phyloP scores from a whole-genome alignment of 495 filamentous ascomycete genomes.

The Physcia stellaris region DNA sequence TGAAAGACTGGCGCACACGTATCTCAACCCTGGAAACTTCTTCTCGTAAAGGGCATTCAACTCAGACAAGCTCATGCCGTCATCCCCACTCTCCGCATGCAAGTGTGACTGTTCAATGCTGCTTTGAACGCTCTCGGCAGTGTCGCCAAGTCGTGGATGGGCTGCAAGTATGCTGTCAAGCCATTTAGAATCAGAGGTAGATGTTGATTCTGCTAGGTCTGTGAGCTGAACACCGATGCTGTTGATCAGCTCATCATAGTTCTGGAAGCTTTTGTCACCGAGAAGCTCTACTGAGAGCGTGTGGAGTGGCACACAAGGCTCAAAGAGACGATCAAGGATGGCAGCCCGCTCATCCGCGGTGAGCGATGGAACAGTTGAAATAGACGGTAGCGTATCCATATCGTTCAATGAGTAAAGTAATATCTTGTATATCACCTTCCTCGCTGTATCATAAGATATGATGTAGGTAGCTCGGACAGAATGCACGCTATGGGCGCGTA shows the following conservation, averaged over 20 bases:
- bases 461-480: no score
- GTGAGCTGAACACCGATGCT: conserved; percentile 41
- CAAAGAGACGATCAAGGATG: conserved; percentile 75
- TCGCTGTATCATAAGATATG: no score
- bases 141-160: conserved; percentile 77
- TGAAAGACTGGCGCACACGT: conserved; percentile 46
- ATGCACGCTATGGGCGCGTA: no score
- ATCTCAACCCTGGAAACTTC: conserved; percentile 69
- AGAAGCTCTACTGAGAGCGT: conserved; percentile 54
- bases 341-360: conserved; percentile 40
- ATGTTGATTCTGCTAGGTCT: conserved; percentile 36
- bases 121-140: conserved; percentile 65
- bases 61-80: conserved; percentile 40
- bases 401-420: conserved; percentile 4
- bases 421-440: no score
- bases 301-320: conserved; percentile 65
- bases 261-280: conserved; percentile 45
- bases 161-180: conserved; percentile 65
- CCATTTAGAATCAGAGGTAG: conserved; percentile 38
- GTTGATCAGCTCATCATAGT: conserved; percentile 45
- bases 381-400: conserved; percentile 31
- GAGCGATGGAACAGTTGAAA: conserved; percentile 36
- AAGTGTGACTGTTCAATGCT: conserved; percentile 68
- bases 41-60: conserved; percentile 77
- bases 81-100: conserved; percentile 33